Base-by-base conservation (phyloP, 2,329 filamentous ascomycete genomes). In the Dothistroma septosporum region DNA sequence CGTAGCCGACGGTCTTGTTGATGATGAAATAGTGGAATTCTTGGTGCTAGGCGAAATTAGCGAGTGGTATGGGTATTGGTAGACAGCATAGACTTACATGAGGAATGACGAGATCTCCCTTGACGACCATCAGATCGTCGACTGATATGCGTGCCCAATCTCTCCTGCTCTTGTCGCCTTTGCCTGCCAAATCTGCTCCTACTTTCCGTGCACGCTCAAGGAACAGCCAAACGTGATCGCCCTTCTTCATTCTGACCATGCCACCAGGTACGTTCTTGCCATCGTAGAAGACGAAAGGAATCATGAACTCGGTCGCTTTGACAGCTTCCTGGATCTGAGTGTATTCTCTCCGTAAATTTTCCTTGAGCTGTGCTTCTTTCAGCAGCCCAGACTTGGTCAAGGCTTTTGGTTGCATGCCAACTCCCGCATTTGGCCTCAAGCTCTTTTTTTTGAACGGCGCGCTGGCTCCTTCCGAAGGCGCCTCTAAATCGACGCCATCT, bases 261-360 rank as follows among this genome's bases (percentile, higher is more conserved):
- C 93, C 92, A 16, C 92, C 91, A 0, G 92, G 90, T 11, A 90
- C 89, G 73, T 95, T 93, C 22, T 91, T 91, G 16, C 94, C 94
- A 68, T 97, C 93, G 77, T 97, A 97, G 73, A 97, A 97, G 3
- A 97, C 91, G 75, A 97, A 99, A 0, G 94, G 94, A 33, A 99
- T 88, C 16, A 89, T 83, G 58, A 99, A 90, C 71, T 97, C 92
- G 9, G 92, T 92, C 21, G 86, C 85, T 77, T 95, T 96, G 66
- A 97, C 89, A 0, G 87, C 85, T 63, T 95, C 91, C 73, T 97
- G 94, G 61, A 93, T 83, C 10, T 80, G 80, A 50, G 96, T 74
- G 69, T 96, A 99, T 71, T 97, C 88, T 63, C 88, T 89, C 10
- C 90, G 83, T 54, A 93, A 78, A 14, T 83, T 77, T 68, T 94